phyloP scores from a whole-genome alignment of 2,329 filamentous ascomycete genomes.

The Alternaria longipes region DNA sequence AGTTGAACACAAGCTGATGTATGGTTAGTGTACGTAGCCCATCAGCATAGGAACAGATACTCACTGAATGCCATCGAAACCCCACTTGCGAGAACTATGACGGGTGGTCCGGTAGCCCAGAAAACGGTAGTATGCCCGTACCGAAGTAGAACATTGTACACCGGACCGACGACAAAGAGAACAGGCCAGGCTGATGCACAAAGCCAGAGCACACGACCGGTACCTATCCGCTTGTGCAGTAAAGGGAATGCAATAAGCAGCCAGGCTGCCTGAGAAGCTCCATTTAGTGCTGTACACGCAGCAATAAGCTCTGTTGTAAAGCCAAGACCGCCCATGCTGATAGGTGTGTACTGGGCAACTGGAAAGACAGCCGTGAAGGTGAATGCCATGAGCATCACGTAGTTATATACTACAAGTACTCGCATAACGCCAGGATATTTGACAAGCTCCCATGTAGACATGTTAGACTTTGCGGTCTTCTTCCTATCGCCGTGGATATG shows the following conservation, averaged over 20 bases:
- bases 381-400: constrained; percentile 74
- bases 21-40: constrained; percentile 12
- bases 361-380: constrained; percentile 75
- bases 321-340: constrained; percentile 70
- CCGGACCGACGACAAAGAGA: constrained; percentile 66
- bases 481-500: constrained; percentile 37
- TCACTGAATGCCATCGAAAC: constrained; percentile 56
- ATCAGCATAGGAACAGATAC: constrained; percentile 16
- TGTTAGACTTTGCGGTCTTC: constrained; percentile 36
- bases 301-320: constrained; percentile 72
- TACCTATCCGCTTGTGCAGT: constrained; percentile 72
- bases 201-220: constrained; percentile 68
- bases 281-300: constrained; percentile 70
- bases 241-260: constrained; percentile 74
- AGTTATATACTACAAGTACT: constrained; percentile 71
- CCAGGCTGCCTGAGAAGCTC: constrained; percentile 75
- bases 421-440: constrained; percentile 70
- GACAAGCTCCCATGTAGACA: constrained; percentile 65
- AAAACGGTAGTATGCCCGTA: constrained; percentile 60
- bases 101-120: constrained; percentile 61
- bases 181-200: constrained; percentile 70
- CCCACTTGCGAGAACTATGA: constrained; percentile 7
- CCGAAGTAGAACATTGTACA: constrained; percentile 67
- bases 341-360: constrained; percentile 72
- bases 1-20: constrained; percentile 69